A percentile compares a stretch with the other conserved stretches of the same genome.
Conservation (phyloP, 1,284 basidiomycete species). For the Heterobasidion occidentale region DNA sequence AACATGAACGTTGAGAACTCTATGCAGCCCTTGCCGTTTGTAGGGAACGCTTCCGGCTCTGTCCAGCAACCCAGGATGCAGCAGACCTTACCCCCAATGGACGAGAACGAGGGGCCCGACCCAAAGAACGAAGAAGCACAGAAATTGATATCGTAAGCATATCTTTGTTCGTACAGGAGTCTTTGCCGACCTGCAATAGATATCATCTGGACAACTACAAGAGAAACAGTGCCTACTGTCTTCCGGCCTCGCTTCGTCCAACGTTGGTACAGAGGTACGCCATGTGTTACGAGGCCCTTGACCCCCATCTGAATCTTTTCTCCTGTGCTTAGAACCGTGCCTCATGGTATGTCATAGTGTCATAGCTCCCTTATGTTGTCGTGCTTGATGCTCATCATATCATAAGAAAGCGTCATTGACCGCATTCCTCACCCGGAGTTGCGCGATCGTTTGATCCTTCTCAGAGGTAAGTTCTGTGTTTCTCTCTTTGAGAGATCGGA, state of each 20-base stretch:
- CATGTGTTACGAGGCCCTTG: not conserved
- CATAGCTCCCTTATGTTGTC: not conserved
- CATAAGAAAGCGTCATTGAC: conserved; percentile 79
- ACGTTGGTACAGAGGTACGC: conserved; percentile 73
- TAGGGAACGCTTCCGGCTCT: conserved; percentile 20
- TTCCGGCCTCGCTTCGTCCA: conserved; percentile 82
- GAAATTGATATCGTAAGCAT: conserved; percentile 68
- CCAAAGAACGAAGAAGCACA: conserved; percentile 71
- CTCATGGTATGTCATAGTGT: conserved; percentile 53
- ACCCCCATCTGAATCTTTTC: conserved; percentile 8
- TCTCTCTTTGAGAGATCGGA: not conserved
- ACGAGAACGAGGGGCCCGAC: conserved; percentile 47
- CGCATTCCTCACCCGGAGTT: conserved; percentile 81
- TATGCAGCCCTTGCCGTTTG: conserved; percentile 39
- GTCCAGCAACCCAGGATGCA: conserved; percentile 19
- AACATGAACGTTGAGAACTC: conserved; percentile 47
- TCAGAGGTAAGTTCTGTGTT: conserved; percentile 50
- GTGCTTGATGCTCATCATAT: conserved; percentile 7
- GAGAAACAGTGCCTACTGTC: conserved; percentile 72
- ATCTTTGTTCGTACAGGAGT: not conserved
- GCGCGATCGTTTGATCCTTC: conserved; percentile 82
- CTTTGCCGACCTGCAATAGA: conserved; percentile 18
- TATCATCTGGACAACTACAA: conserved; percentile 87
- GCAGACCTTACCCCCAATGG: conserved; percentile 21
- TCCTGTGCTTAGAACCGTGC: conserved; percentile 52